A percentile compares a stretch with the other conserved stretches of the same genome.
Conservation (phyloP, 331 rosid genomes). For the Erythrophleum ivorense region DNA sequence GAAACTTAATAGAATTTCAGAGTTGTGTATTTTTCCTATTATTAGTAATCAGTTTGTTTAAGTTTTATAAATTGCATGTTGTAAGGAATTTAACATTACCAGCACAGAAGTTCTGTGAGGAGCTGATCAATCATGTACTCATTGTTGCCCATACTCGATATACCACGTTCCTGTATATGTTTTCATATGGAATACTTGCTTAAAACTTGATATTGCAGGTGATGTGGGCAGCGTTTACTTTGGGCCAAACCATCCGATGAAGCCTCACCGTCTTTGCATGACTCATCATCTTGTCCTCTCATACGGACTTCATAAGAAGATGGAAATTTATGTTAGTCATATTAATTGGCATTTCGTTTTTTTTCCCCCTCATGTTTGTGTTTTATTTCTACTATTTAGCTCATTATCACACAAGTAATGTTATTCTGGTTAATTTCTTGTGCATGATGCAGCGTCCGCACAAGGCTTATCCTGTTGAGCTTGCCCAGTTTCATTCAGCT, state of each 20-base stretch:
- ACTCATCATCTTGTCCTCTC: conserved; percentile 99
- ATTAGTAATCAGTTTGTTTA: background rate
- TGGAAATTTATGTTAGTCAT: conserved; percentile 94
- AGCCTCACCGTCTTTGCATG: conserved; percentile 99
- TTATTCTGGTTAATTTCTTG: conserved; percentile 28
- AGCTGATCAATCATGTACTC: conserved; percentile 18
- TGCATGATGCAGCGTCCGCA: conserved; percentile 83
- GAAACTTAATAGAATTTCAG: background rate
- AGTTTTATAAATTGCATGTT: background rate
- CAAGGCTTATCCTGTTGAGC: conserved; percentile 98
- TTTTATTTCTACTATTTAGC: background rate
- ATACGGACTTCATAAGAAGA: conserved; percentile 91
- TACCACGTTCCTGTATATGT: conserved; percentile 10
- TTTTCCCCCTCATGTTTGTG: background rate
- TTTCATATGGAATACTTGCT: conserved; percentile 13
- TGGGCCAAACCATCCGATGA: conserved; percentile 98
- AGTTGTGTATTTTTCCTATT: background rate
- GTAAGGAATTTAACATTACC: conserved; percentile 3
- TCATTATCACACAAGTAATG: conserved; percentile 14
- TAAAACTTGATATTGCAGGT: conserved; percentile 62
- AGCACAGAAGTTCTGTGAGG: conserved; percentile 5
- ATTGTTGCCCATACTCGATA: background rate
- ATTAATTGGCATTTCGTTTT: background rate
- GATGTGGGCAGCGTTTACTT: conserved; percentile 97
- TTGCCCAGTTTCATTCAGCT: conserved; percentile 95